Conservation (phyloP, 2,329 filamentous ascomycete species). For the Talaromyces marneffei region DNA sequence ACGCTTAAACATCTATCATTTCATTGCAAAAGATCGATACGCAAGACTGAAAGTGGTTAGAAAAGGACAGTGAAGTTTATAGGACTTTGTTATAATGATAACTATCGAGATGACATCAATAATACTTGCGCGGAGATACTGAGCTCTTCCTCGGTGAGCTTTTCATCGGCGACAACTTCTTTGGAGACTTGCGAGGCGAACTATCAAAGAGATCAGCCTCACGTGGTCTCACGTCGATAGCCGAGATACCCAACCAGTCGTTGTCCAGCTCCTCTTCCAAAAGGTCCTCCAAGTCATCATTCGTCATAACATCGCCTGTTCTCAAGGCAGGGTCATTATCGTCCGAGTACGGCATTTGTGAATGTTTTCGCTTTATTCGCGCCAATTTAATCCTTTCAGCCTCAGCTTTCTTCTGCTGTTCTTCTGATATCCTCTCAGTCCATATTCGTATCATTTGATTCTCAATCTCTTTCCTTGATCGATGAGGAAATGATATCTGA, state of each 20-base stretch:
- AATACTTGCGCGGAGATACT: constrained; percentile 14
- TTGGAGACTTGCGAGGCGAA: constrained; percentile 5
- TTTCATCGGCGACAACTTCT: constrained; percentile 3
- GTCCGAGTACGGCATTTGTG: background rate
- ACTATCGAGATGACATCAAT: background rate
- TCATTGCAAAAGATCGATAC: background rate
- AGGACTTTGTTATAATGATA: background rate
- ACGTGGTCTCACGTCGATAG: constrained; percentile 17
- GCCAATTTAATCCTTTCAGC: background rate
- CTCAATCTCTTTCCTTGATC: constrained; percentile 28
- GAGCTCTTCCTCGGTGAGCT: background rate
- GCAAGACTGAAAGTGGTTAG: background rate
- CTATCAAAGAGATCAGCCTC: background rate
- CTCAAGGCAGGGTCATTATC: constrained; percentile 2
- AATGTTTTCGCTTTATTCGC: background rate
- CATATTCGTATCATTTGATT: constrained; percentile 30
- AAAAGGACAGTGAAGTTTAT: background rate
- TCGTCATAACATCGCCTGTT: constrained; percentile 4
- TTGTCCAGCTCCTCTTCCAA: constrained; percentile 17
- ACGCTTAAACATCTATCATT: constrained; percentile 22
- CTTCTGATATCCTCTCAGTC: constrained; percentile 17
- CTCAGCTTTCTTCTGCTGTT: background rate
- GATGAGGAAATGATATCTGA: constrained; percentile 23
- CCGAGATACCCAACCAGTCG: constrained; percentile 17
- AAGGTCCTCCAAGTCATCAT: constrained; percentile 13